Evolutionary conservation across 306 rosid species (phyloP), one percentile per base, ranked within the genome.

Genomic region (Vicia villosa): DNA sequence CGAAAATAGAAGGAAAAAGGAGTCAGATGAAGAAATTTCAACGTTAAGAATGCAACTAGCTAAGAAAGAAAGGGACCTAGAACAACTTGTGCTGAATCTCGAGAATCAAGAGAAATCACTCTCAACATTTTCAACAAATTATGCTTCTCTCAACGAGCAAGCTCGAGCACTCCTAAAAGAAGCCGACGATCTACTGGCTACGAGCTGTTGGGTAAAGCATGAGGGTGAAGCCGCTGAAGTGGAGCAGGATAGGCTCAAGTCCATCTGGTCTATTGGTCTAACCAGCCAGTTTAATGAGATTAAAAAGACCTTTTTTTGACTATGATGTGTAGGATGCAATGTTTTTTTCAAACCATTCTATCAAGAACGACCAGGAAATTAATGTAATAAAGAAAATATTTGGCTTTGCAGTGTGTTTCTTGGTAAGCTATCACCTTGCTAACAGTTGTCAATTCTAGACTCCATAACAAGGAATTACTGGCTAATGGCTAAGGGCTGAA

Each of bases 11-110:
- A 36, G 50, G 50, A 36, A 68, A 20, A 36, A 68, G 21, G 73
- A 68, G 37, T 28, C 8, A 14, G 50, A 68, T 49, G 3, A n/a
- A 19, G 73, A 68, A 34, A 66, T 66, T 66, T 16, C 7, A 28
- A 66, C 28, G 26, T 46, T 28, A 66, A 46, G 17, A 38, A 28
- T n/a, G 10, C 43, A 46, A 9, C 12, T 66, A 34, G 6, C 58
- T 59, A 15, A n/a, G 8, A 59, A 32, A 34, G 45, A 59, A 32
- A 32, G 3, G n/a, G 65, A 59, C 65, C 45, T 59, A 1, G 15
- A 66, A 15, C 42, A 28, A 46, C 42, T 66, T 66, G 58, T 4
- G 12, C 6, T 28, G 43, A 46, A 46, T 66, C 10, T 66, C 70
- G 15, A 15, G 57, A 5, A 45, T 28, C 15, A 24, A 15, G 30